Percentiles rank a stretch among this genome's conserved stretches.
phyloP scores from a whole-genome alignment of 495 filamentous ascomycete genomes.

The Podospora didyma region DNA sequence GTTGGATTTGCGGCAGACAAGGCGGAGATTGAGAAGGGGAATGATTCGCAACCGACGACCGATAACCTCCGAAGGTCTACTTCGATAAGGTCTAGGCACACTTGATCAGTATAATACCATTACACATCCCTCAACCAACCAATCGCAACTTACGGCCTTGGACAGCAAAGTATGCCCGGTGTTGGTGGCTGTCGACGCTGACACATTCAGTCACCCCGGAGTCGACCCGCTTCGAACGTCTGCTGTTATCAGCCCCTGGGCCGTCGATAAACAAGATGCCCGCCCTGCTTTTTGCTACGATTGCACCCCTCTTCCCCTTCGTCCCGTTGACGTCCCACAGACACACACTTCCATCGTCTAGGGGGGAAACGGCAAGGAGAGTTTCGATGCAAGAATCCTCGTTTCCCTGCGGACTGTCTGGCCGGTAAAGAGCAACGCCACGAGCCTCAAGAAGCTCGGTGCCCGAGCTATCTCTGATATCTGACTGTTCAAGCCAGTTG shows the following conservation, averaged over 20 bases:
- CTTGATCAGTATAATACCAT: not conserved
- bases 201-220: conserved; percentile 81
- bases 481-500: conserved; percentile 65
- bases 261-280: conserved; percentile 57
- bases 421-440: conserved; percentile 63
- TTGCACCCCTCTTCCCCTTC: conserved; percentile 55
- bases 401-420: conserved; percentile 41
- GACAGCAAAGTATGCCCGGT: conserved; percentile 73
- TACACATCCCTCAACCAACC: conserved; percentile 14
- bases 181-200: conserved; percentile 67
- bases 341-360: conserved; percentile 82
- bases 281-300: conserved; percentile 60
- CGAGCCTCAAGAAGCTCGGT: conserved; percentile 46
- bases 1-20: conserved; percentile 71
- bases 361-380: conserved; percentile 66
- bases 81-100: conserved; percentile 59
- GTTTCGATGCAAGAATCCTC: conserved; percentile 30
- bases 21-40: conserved; percentile 78
- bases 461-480: conserved; percentile 16
- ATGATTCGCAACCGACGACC: conserved; percentile 65
- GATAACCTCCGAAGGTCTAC: conserved; percentile 77
- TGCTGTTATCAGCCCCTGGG: conserved; percentile 37
- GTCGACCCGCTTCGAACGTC: conserved; percentile 44
- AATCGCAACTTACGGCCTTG: conserved; percentile 53
- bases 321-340: conserved; percentile 77